Conservation (phyloP, 2,329 filamentous ascomycete species). For the Clonostachys chloroleuca region DNA sequence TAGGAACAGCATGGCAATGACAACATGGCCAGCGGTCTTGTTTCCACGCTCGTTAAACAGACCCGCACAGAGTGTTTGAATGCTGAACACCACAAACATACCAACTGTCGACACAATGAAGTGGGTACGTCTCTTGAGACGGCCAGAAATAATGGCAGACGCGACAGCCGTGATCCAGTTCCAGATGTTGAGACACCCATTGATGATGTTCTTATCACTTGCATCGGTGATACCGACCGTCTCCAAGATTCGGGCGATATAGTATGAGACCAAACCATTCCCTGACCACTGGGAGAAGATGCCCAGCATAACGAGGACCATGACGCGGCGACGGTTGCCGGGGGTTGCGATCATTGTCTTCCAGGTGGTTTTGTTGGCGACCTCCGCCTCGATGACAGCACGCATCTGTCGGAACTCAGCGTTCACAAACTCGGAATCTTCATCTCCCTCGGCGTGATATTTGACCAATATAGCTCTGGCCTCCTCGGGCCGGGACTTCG, state of each 20-base stretch:
- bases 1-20: neutral
- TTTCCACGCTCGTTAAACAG: neutral
- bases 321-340: conserved; percentile 16
- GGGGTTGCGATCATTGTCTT: conserved; percentile 9
- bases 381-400: conserved; percentile 27
- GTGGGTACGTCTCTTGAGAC: neutral
- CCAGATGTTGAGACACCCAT: neutral
- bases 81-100: neutral
- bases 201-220: neutral
- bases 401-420: conserved; percentile 45
- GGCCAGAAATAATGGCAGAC: neutral
- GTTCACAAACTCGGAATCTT: conserved; percentile 44
- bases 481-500: conserved; percentile 25
- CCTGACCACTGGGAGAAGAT: conserved; percentile 26
- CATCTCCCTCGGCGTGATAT: conserved; percentile 45
- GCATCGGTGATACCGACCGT: neutral
- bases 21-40: neutral
- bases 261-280: conserved; percentile 14
- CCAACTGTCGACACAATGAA: neutral
- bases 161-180: neutral
- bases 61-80: neutral
- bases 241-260: neutral
- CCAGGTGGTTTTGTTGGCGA: neutral
- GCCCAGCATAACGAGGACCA: conserved; percentile 48
- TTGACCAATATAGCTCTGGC: conserved; percentile 47